These are phyloP conservation scores for Lactifluus volemus DNA, from an alignment of 768 basidiomycete species.

Conservation along the genomic window DNA sequence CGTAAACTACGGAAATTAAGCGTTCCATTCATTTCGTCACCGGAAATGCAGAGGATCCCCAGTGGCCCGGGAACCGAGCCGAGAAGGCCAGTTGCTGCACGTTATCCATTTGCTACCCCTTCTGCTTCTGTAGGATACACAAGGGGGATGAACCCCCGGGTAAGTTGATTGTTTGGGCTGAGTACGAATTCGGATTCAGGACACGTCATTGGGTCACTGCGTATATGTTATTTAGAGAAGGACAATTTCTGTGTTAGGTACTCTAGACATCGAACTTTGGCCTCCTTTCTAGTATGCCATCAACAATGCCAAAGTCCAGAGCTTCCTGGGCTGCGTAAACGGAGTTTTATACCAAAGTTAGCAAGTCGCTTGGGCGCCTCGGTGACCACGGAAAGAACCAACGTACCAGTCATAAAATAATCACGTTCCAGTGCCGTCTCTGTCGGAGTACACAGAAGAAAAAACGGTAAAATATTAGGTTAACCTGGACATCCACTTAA, in stretches of 20 bases:
- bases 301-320: conserved; percentile 84
- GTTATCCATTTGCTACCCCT: neutral
- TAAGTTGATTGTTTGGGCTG: neutral
- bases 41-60: neutral
- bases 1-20: neutral
- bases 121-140: neutral
- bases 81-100: neutral
- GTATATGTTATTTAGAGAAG: neutral
- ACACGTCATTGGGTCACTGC: neutral
- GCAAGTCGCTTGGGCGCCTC: conserved; percentile 7
- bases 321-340: conserved; percentile 66
- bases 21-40: neutral
- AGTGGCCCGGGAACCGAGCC: neutral
- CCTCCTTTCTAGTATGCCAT: conserved; percentile 79
- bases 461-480: conserved; percentile 20
- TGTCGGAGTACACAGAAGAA: conserved; percentile 27
- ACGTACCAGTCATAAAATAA: conserved; percentile 86
- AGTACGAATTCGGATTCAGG: neutral
- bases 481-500: conserved; percentile 16
- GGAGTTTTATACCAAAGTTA: conserved; percentile 18
- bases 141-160: neutral
- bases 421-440: conserved; percentile 88
- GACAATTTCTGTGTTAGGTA: conserved; percentile 2
- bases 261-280: conserved; percentile 40
- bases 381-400: conserved; percentile 17